These are phyloP conservation scores for Lizonia empirigonia DNA, from an alignment of 2,329 filamentous ascomycete species.

Conservation along the genomic window DNA sequence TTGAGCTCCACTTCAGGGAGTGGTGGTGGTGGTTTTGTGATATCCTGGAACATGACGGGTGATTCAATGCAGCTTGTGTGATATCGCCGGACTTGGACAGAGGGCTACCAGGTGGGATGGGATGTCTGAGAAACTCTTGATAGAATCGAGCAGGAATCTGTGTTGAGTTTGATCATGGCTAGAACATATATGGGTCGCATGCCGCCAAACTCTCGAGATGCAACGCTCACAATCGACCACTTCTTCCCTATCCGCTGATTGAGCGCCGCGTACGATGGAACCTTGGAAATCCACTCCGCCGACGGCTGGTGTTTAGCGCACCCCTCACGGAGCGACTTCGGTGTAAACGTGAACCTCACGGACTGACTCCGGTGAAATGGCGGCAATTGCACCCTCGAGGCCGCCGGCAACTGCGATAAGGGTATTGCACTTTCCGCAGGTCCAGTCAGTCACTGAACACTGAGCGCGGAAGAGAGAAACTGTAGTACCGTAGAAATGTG, in stretches of 20 bases:
- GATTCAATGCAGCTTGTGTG: too few species aligned
- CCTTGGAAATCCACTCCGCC: background rate
- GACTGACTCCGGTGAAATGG: conserved; percentile 1
- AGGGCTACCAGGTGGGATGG: too few species aligned
- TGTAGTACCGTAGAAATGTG: too few species aligned
- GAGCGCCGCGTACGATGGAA: background rate
- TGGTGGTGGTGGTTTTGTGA: conserved; percentile 16
- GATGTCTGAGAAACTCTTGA: too few species aligned
- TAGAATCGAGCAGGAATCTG: too few species aligned
- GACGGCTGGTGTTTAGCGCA: background rate
- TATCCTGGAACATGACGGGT: conserved; percentile 4
- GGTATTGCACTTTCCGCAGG: background rate
- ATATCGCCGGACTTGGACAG: too few species aligned
- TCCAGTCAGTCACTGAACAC: too few species aligned
- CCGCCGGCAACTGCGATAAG: conserved; percentile 1
- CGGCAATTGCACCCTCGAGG: background rate
- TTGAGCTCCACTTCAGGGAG: conserved; percentile 7
- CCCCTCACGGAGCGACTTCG: background rate
- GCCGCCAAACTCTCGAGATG: background rate
- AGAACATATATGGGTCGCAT: background rate
- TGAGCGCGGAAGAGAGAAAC: background rate
- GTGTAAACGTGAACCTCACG: too few species aligned
- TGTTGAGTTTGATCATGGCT: background rate
- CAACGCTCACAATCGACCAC: background rate
- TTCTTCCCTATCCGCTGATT: background rate